Conservation (phyloP, 2,329 filamentous ascomycete species). For the Penicillium sumatraense region DNA sequence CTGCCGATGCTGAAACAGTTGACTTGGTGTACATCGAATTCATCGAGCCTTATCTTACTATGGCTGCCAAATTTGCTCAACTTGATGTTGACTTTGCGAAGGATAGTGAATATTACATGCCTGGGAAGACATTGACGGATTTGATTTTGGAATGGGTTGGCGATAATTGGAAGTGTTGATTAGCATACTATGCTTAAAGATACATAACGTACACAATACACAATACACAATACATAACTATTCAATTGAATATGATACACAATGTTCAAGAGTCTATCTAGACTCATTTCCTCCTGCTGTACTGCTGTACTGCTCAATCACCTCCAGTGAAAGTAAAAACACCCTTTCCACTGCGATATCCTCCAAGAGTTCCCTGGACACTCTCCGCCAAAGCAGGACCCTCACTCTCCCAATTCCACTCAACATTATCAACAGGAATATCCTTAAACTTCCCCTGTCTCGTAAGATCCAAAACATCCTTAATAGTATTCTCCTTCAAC, state of each 20-base stretch:
- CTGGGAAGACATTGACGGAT: constrained; percentile 59
- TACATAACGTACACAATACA: background rate
- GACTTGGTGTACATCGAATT: constrained; percentile 94
- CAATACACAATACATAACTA: background rate
- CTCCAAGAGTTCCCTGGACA: constrained; percentile 80
- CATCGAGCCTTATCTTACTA: constrained; percentile 78
- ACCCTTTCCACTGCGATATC: constrained; percentile 85
- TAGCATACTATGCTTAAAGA: constrained; percentile 5
- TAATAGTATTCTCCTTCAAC: constrained; percentile 79
- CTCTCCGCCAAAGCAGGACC: constrained; percentile 70
- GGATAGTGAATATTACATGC: constrained; percentile 59
- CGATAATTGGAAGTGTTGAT: constrained; percentile 56
- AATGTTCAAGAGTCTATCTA: background rate
- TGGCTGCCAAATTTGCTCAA: constrained; percentile 69
- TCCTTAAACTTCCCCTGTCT: constrained; percentile 79
- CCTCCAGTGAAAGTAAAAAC: constrained; percentile 76
- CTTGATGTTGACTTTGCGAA: constrained; percentile 51
- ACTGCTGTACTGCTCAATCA: constrained; percentile 24
- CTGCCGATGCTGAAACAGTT: constrained; percentile 68
- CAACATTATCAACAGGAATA: constrained; percentile 78
- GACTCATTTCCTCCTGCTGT: too few relatives aligned
- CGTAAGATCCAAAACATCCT: constrained; percentile 78
- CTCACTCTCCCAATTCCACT: constrained; percentile 82
- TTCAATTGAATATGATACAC: constrained; percentile 21
- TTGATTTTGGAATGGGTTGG: constrained; percentile 65